Evolutionary conservation across 2,329 filamentous ascomycete species (phyloP).

Genomic region (Neofusicoccum cordaticola): DNA sequence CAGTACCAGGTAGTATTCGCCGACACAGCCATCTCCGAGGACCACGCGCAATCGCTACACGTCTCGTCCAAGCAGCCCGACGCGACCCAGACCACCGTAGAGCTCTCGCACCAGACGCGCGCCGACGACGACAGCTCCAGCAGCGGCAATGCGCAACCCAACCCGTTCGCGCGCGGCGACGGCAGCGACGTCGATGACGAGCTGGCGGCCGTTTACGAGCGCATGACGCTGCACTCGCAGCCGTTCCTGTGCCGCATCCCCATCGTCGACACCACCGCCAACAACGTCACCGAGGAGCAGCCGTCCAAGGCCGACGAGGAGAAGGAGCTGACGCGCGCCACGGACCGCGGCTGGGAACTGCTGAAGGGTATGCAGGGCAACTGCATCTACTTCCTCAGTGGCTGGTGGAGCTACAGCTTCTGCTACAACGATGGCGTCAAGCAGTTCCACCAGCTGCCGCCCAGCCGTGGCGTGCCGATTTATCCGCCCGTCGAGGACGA

Average conservation of each 20-base stretch:
- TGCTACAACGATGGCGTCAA: constrained; percentile 85
- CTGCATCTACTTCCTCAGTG: constrained; percentile 80
- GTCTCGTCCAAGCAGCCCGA: neutral
- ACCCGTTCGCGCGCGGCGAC: neutral
- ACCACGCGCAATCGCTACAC: constrained; percentile 57
- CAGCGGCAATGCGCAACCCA: neutral
- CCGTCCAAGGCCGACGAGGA: constrained; percentile 71
- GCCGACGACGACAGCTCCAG: neutral
- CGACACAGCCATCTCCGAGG: constrained; percentile 67
- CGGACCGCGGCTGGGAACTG: constrained; percentile 74
- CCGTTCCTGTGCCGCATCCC: constrained; percentile 86
- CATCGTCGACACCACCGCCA: constrained; percentile 54
- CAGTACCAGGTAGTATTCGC: constrained; percentile 81
- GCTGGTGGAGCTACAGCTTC: constrained; percentile 96
- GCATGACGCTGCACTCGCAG: constrained; percentile 67
- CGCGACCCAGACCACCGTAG: neutral
- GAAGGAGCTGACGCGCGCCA: constrained; percentile 74
- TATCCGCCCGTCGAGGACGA: constrained; percentile 76
- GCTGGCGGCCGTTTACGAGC: constrained; percentile 59
- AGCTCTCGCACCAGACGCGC: constrained; percentile 8
- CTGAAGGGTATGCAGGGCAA: constrained; percentile 72
- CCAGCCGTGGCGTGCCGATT: constrained; percentile 62
- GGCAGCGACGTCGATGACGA: constrained; percentile 17
- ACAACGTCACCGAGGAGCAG: constrained; percentile 40
- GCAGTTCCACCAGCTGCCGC: constrained; percentile 83